Evolutionary conservation across 441 rosid genomes (phyloP), one percentile per base, ranked within the genome.

Genomic region (Populus hybrid): DNA sequence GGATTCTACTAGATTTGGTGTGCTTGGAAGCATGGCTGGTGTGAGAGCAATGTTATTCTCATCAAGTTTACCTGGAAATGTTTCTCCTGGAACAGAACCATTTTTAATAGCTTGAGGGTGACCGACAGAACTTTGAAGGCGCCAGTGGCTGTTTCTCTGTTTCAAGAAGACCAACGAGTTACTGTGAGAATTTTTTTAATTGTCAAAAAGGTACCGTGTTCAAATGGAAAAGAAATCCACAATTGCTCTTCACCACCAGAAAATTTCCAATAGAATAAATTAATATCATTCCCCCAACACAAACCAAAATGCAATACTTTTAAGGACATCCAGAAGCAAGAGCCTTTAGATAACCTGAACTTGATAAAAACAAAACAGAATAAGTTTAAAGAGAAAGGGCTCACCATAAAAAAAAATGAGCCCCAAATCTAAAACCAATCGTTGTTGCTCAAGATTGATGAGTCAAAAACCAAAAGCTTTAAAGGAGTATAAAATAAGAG

Each of bases 81-180:
- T 76, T 71, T 92, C 81, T 67, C 84, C 89, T 12, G 88, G 87
- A 80, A 89, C 90, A 79, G 94, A 86, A 83, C 92, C 98, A 83
- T 88, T 92, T 83, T 85, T 91, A 67, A 87, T 73, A 40, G 89
- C 82, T 78, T 87, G 94, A 23, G 89, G 90, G 36, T 88, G 93
- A 70, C 92, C 86, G 4, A 61, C 86, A 80, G 88, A 86, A 83
- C 83, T 89, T 83, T 89, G 97, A 80, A 80, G 90, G 14, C 92
- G 94, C 99, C 99, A 96, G 75, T 94, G 98, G 86, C 92, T 93
- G 78, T 94, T 96, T 83, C 97, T 91, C 99, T 96, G 89, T 81
- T 83, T 78, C 76, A 85, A 83, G 69, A 36, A 80, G 34, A 21
- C 72, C 28, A 67, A 57, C 21, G 46, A 67, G 72, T 74, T 77